Evolutionary conservation across 1,284 basidiomycete species (phyloP).

Genomic region (Coriolopsis trogii): DNA sequence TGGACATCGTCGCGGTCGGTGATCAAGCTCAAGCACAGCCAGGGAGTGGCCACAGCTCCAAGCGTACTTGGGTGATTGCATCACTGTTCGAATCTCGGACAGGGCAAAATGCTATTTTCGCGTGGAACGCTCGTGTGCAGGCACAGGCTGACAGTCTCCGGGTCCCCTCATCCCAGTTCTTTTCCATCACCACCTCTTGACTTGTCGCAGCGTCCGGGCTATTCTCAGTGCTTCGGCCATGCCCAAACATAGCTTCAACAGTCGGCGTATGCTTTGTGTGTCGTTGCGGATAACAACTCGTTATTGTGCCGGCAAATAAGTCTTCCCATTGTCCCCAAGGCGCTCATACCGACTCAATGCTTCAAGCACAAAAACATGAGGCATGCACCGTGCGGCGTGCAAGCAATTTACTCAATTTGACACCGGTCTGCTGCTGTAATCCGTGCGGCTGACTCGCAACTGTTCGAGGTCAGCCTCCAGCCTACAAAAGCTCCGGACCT

Average conservation of each 20-base stretch:
- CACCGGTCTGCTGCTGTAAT: background rate
- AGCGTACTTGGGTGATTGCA: slow-evolving; percentile 11
- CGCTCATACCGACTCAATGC: slow-evolving; percentile 1
- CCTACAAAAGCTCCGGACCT: background rate
- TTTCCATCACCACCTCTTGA: too few species aligned
- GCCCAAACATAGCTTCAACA: too few species aligned
- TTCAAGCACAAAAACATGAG: slow-evolving; percentile 14
- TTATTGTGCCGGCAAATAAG: slow-evolving; percentile 1
- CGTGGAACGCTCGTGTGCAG: too few species aligned
- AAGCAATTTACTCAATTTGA: slow-evolving; percentile 1
- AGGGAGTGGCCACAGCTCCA: background rate
- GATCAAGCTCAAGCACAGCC: slow-evolving; percentile 2
- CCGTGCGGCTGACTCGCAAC: background rate
- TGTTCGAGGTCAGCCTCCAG: background rate
- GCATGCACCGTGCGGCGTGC: background rate
- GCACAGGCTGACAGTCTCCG: too few species aligned
- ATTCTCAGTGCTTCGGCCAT: too few species aligned
- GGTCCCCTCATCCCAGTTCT: too few species aligned
- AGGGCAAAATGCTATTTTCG: slow-evolving; percentile 6
- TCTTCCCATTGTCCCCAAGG: background rate
- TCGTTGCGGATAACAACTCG: background rate
- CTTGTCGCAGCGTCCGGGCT: too few species aligned
- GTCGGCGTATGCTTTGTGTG: too few species aligned
- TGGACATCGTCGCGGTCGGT: slow-evolving; percentile 33
- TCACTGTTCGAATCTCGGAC: slow-evolving; percentile 18